phyloP scores from a whole-genome alignment of 2,329 filamentous ascomycete genomes.

The Fusarium sp. region DNA sequence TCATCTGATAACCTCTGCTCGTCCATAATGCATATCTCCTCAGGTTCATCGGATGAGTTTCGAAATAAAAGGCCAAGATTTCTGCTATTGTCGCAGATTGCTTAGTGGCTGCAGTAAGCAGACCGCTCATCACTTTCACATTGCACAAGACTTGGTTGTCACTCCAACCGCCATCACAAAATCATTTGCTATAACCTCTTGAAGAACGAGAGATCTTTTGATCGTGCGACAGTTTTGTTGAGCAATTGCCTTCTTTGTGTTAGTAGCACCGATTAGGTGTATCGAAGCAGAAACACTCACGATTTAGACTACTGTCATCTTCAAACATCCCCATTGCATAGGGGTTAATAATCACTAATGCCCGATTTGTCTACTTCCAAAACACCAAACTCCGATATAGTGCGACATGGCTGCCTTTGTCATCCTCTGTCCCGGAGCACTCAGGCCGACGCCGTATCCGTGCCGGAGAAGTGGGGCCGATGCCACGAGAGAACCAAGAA shows the following conservation, averaged over 20 bases:
- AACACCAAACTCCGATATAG: not conserved
- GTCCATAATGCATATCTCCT: not conserved
- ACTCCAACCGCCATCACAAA: not conserved
- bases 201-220: not conserved
- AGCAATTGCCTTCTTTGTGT: not conserved
- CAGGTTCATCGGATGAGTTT: slow-evolving; percentile 8
- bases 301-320: not conserved
- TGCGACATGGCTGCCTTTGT: not conserved
- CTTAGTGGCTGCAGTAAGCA: slow-evolving; percentile 15
- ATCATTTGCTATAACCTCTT: not conserved
- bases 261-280: not conserved
- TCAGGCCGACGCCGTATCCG: not conserved
- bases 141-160: slow-evolving; percentile 6
- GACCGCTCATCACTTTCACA: slow-evolving; percentile 23
- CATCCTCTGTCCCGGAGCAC: not conserved
- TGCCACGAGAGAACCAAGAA: not conserved
- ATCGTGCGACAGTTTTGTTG: slow-evolving; percentile 3
- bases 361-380: not conserved
- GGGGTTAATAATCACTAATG: not conserved
- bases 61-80: slow-evolving; percentile 11
- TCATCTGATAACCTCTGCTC: slow-evolving; percentile 18
- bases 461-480: slow-evolving; percentile 29
- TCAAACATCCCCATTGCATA: not conserved
- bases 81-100: slow-evolving; percentile 29
- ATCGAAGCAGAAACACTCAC: not conserved